Evolutionary conservation across 108 stramenopile species (phyloP), one percentile per base, ranked within the genome.

Genomic region (Fragilaria crotonensis): DNA sequence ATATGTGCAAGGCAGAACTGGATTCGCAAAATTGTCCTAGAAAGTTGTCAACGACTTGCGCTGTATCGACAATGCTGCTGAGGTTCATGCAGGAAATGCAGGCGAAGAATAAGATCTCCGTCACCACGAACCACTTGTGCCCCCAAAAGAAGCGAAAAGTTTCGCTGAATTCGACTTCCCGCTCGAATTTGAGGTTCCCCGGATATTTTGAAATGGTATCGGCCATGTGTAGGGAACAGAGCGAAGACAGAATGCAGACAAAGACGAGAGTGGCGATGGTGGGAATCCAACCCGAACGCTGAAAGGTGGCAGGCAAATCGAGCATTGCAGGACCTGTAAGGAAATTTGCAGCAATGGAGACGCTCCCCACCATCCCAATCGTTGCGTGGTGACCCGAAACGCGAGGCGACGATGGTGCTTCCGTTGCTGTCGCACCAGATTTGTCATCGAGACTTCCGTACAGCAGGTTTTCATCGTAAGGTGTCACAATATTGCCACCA

Each of bases 311-410:
- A 2, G 89, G 89, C 0, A 90, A 64, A 28, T 67, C 67, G 2
- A 90, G 55, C 85, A 90, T 87, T 14, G 80, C 89, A 3, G 89
- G 89, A 25, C 89, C 89, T 3, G 83, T 81, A 27, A 87, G 41
- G 21, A 69, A 78, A 52, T 90, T 90, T 25, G 79, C 79, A 25
- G 81, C 77, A 45, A 90, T 80, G 7, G 83, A 56, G 23, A 82
- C 54, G 45, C 72, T 68, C 0, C 85, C 85, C 44, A 84, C 60
- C 46, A 58, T 51, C 11, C 89, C 89, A 51, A 84, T 77, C n/a
- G 66, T 47, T 25, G 60, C 65, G 5, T 54, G 25, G n/a, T 30
- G 48, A 5, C 18, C 21, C 5, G 19, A 20, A 20, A 22, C 5
- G 9, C 5, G 18, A n/a, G 21, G 18, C 5, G 19, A 50, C 5